Conservation (phyloP, 192 early-diverging fungal species). For the Coemansia sp. region DNA sequence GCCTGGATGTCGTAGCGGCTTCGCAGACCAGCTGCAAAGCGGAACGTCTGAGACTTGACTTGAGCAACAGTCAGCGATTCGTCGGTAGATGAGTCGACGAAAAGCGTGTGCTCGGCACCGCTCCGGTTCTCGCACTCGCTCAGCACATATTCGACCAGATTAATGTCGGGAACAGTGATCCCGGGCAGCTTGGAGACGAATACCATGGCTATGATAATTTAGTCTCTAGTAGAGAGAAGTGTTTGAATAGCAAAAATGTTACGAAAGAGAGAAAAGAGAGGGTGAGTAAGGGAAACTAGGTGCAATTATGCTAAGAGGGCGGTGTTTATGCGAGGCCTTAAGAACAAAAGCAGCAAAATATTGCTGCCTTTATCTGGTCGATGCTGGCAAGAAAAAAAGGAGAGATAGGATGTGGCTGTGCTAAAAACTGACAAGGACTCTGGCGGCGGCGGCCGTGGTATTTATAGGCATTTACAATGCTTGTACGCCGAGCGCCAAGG, state of each 20-base stretch:
- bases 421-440: slow-evolving; percentile 7
- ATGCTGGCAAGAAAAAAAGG: neutral
- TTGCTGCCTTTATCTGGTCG: slow-evolving; percentile 1
- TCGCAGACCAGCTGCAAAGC: slow-evolving; percentile 31
- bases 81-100: slow-evolving; percentile 37
- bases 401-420: neutral
- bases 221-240: neutral
- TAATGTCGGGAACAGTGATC: slow-evolving; percentile 28
- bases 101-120: slow-evolving; percentile 22
- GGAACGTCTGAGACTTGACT: slow-evolving; percentile 17
- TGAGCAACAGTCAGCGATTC: slow-evolving; percentile 21
- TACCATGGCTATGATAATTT: slow-evolving; percentile 14
- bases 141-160: slow-evolving; percentile 35
- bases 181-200: slow-evolving; percentile 31
- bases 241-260: neutral
- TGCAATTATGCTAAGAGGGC: neutral
- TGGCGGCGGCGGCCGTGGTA: neutral
- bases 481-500: neutral
- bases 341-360: slow-evolving; percentile 1
- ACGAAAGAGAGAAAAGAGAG: neutral
- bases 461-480: slow-evolving; percentile 2
- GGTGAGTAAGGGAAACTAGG: neutral
- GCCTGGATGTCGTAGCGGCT: slow-evolving; percentile 58
- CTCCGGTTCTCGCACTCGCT: slow-evolving; percentile 20
- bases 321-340: neutral